Evolutionary conservation across 495 filamentous ascomycete species (phyloP).

Genomic region (Neurospora sp.): DNA sequence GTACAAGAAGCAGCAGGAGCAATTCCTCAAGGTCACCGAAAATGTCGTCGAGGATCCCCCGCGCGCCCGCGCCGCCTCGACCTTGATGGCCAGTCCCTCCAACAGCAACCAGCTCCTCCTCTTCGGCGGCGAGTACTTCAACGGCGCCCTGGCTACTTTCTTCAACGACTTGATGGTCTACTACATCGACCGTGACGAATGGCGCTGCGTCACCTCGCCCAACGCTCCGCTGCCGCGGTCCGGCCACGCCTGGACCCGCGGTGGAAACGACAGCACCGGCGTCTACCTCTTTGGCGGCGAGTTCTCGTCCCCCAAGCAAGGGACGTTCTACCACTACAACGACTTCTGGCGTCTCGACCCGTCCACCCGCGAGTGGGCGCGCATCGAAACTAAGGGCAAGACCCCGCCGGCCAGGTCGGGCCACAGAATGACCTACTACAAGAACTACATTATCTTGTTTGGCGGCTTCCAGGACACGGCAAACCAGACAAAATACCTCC

Average conservation of each 20-base stretch:
- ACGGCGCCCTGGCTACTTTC: slow-evolving; percentile 52
- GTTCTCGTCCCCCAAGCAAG: slow-evolving; percentile 70
- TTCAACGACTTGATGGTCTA: slow-evolving; percentile 78
- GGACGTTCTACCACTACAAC: slow-evolving; percentile 98
- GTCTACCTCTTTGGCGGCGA: slow-evolving; percentile 87
- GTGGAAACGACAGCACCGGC: slow-evolving; percentile 65
- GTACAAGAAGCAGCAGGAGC: slow-evolving; percentile 75
- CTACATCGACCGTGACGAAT: slow-evolving; percentile 74
- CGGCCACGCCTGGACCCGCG: slow-evolving; percentile 87
- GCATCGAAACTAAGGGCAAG: slow-evolving; percentile 79
- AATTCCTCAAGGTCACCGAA: slow-evolving; percentile 90
- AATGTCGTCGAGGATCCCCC: slow-evolving; percentile 59
- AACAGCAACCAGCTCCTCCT: slow-evolving; percentile 84
- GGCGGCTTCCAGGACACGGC: slow-evolving; percentile 87
- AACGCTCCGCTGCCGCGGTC: slow-evolving; percentile 86
- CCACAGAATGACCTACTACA: slow-evolving; percentile 91
- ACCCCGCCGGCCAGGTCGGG: slow-evolving; percentile 82
- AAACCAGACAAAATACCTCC: slow-evolving; percentile 81
- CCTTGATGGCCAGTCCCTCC: slow-evolving; percentile 70
- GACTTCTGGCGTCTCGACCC: slow-evolving; percentile 94
- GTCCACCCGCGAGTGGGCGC: slow-evolving; percentile 73
- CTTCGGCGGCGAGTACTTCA: slow-evolving; percentile 73
- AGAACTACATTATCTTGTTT: slow-evolving; percentile 42
- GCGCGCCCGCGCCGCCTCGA: slow-evolving; percentile 64
- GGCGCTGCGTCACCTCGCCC: slow-evolving; percentile 78